Evolutionary conservation across 2,329 filamentous ascomycete genomes (phyloP), one percentile per base, ranked within the genome.

Genomic region (Graphiopsis chlorocephala): DNA sequence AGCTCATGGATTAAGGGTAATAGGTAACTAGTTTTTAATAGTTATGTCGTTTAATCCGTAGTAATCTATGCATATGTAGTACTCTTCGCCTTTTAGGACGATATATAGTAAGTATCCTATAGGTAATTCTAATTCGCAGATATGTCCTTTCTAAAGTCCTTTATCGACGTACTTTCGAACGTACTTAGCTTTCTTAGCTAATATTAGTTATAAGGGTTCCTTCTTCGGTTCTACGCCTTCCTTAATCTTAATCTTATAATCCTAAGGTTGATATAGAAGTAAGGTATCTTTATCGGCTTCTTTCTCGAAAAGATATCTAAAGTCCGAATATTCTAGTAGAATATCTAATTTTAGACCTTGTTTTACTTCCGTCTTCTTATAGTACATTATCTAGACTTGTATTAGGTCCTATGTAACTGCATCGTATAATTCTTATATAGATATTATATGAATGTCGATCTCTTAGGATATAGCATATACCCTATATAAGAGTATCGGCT

Each of bases 1-100:
- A 45, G 17, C 56, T 59, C 23, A 17, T 45, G 6, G 33, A 59
- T 59, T 17, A 38, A 28, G 31, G 33, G 33, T 26, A 59, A 29
- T 15, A 23, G 56, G 20, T 59, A 59, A 42, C 56, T 38, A 23
- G n/a, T 65, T 69, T n/a, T 58, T 58, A 4, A 58, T 42, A 45
- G 55, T 58, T 15, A 42, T 33, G 2, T 17, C 26, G 15, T 58
- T 58, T 29, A 58, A 33, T 23, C 23, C 15, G 3, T n/a, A 6
- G 20, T 58, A 58, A 29, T 58, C 55, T n/a, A 38, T 15, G n/a
- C 20, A 53, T 10, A 53, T 12, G 1, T 14, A 14, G 6, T 58
- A 15, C n/a, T 38, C 6, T 61, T 70, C 28, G 8, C 26, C 50
- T 12, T 53, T 53, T 31, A 26, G 50, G 2, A 53, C 26, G 14